Evolutionary conservation across 2,329 filamentous ascomycete species (phyloP).

Genomic region (Talaromyces sp.): DNA sequence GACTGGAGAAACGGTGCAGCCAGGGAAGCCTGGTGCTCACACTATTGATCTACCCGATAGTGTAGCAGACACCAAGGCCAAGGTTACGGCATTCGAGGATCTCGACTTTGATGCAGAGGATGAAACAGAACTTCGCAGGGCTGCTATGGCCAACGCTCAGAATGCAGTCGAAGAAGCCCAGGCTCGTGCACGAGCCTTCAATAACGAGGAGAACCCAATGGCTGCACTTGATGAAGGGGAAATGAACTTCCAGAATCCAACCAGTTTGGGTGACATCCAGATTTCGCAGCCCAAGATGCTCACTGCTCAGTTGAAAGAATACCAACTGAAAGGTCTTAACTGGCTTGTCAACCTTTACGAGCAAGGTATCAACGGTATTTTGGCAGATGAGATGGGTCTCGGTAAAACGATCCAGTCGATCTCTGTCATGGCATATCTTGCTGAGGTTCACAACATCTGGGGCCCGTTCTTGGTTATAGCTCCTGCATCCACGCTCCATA

Average conservation of each 20-base stretch:
- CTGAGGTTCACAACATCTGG: slow-evolving; percentile 97
- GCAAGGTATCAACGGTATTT: slow-evolving; percentile 98
- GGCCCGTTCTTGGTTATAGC: slow-evolving; percentile 96
- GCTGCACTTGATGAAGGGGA: slow-evolving; percentile 87
- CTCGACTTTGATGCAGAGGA: slow-evolving; percentile 95
- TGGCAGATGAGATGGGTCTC: slow-evolving; percentile 99
- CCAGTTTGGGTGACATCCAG: slow-evolving; percentile 87
- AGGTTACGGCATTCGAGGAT: slow-evolving; percentile 90
- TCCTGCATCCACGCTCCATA: slow-evolving; percentile 92
- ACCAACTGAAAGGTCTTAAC: slow-evolving; percentile 97
- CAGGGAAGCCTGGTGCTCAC: slow-evolving; percentile 36
- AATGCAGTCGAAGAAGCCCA: slow-evolving; percentile 93
- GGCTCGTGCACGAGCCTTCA: slow-evolving; percentile 88
- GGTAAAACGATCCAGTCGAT: slow-evolving; percentile 99
- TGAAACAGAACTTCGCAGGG: slow-evolving; percentile 73
- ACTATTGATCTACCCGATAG: slow-evolving; percentile 49
- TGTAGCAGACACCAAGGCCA: slow-evolving; percentile 54
- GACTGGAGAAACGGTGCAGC: slow-evolving; percentile 44
- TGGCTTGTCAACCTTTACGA: slow-evolving; percentile 99
- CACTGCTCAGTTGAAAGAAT: slow-evolving; percentile 93
- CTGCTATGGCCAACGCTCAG: slow-evolving; percentile 92
- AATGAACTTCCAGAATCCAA: slow-evolving; percentile 99
- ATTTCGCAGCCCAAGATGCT: slow-evolving; percentile 93
- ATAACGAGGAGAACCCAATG: slow-evolving; percentile 64
- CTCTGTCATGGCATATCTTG: slow-evolving; percentile 97